These are phyloP conservation scores for Bombardia bombarda DNA, from an alignment of 495 filamentous ascomycete species.

Conservation along the genomic window DNA sequence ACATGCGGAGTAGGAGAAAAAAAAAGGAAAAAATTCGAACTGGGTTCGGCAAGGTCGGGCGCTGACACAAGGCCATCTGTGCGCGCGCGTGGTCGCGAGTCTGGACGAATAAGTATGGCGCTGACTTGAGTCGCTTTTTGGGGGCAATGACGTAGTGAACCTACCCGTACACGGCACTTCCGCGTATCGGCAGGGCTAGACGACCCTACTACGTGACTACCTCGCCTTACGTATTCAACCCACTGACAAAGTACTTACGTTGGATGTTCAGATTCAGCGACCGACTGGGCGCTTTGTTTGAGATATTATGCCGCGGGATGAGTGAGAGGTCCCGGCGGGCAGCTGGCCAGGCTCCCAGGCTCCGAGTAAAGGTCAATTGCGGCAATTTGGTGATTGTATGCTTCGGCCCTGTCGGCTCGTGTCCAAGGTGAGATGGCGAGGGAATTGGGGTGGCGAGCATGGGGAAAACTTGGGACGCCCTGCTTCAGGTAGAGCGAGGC, in stretches of 20 bases:
- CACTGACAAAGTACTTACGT: not conserved
- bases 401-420: no score
- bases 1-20: not conserved
- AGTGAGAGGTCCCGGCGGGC: no score
- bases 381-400: no score
- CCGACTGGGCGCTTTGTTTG: no score
- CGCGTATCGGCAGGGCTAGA: no score
- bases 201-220: no score
- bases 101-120: no score
- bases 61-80: no score
- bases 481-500: not conserved
- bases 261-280: not conserved
- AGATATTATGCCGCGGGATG: no score
- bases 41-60: slow-evolving; percentile 3
- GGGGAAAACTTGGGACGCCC: not conserved
- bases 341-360: not conserved
- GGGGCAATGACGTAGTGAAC: slow-evolving; percentile 18
- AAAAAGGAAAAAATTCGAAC: not conserved
- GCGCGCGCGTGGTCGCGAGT: no score
- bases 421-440: no score
- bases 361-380: slow-evolving; percentile 2
- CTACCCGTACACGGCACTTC: slow-evolving; percentile 18
- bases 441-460: not conserved
- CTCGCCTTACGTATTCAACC: no score
- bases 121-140: slow-evolving; percentile 3